Conservation (phyloP, 2,329 filamentous ascomycete species). For the Hypoxylon sp. region DNA sequence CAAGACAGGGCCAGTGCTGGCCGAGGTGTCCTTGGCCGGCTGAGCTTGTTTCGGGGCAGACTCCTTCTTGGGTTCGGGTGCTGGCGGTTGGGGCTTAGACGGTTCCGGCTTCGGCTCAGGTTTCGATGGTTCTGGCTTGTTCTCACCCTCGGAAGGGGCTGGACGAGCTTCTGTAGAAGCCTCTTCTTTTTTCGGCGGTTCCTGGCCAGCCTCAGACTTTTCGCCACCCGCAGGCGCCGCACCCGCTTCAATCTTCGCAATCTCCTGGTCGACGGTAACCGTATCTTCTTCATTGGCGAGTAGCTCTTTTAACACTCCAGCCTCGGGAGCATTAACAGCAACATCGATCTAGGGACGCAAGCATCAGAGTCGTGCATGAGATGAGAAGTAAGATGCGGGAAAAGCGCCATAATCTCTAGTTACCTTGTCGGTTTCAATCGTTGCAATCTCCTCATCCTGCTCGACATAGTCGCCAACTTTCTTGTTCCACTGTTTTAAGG, state of each 20-base stretch:
- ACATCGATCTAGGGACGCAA: slow-evolving; percentile 82
- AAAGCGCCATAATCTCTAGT: slow-evolving; percentile 30
- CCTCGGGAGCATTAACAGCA: slow-evolving; percentile 91
- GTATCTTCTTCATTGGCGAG: slow-evolving; percentile 95
- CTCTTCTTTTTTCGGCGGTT: slow-evolving; percentile 65
- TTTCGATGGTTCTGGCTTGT: slow-evolving; percentile 57
- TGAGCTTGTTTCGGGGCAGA: slow-evolving; percentile 54
- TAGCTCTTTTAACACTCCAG: slow-evolving; percentile 92
- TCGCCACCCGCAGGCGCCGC: slow-evolving; percentile 70
- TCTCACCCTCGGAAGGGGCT: slow-evolving; percentile 58
- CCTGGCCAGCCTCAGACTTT: slow-evolving; percentile 71
- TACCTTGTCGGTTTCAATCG: slow-evolving; percentile 99
- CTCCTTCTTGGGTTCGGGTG: slow-evolving; percentile 58
- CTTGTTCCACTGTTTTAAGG: slow-evolving; percentile 94
- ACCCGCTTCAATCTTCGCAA: slow-evolving; percentile 87
- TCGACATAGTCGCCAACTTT: slow-evolving; percentile 93
- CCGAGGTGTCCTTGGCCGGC: slow-evolving; percentile 58
- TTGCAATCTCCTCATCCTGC: slow-evolving; percentile 96
- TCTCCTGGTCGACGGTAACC: slow-evolving; percentile 91
- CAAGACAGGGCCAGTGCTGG: slow-evolving; percentile 59
- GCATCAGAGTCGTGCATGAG: slow-evolving; percentile 19
- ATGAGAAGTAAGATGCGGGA: neutral
- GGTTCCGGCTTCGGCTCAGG: slow-evolving; percentile 56
- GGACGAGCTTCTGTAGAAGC: slow-evolving; percentile 54
- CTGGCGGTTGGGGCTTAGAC: slow-evolving; percentile 52